Evolutionary conservation across 1,284 basidiomycete species (phyloP), one percentile per base, ranked within the genome.

Genomic region (Cerioporus squamosus): DNA sequence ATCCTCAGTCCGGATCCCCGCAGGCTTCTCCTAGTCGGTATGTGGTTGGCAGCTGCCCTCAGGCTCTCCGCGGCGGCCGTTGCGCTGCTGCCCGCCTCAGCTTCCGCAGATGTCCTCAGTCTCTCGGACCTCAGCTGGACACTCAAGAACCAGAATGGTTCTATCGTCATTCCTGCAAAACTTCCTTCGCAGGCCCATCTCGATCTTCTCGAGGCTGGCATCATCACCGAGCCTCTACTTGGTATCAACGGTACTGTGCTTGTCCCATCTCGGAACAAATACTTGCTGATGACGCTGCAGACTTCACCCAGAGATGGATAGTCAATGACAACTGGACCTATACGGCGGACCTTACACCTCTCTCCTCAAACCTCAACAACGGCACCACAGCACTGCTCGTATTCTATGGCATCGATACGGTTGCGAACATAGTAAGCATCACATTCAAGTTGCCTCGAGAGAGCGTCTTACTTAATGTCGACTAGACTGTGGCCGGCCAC

Each of bases 311-410:
- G 63, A 75, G 86, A 59, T 86, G 84, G 84, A 75, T 87, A 44
- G 76, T 79, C 18, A 73, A 81, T 43, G 84, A 87, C 56, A 81
- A 81, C 51, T 87, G 86, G 84, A 85, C 82, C 0, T 86, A 86
- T 64, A 84, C 82, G 0, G 83, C 85, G 1, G 80, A 83, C 59
- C 64, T 87, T 33, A 65, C 74, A 0, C 80, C 83, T 5, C 76
- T 84, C 50, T 68, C 73, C 3, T 54, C 69, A 54, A 53, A 53
- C 17, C 15, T 70, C 29, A 64, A 66, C 23, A 42, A 68, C 33
- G 50, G 64, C 15, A 39, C 67, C 8, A 68, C 74, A 23, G 74
- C 78, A 1, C 68, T 85, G 24, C 73, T 87, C n/a, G 77, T 85
- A 15, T 86, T 87, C 67, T 80, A 84, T 51, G 85, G 84, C 3